Conservation (phyloP, 345 rosid species). For the Geranium rotundifolium region DNA sequence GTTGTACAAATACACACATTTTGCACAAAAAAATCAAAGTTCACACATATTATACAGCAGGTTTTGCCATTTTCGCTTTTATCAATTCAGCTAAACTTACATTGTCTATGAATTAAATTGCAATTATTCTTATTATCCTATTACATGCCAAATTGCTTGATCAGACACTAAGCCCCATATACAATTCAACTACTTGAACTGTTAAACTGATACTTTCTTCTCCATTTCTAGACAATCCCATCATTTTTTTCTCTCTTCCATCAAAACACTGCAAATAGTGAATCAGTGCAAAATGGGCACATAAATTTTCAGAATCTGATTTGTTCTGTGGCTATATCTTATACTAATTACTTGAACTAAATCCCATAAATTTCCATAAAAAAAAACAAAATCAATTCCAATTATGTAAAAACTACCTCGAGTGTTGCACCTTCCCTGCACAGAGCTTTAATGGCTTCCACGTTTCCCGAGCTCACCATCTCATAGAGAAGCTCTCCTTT, state of each 20-base stretch:
- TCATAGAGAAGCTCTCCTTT: conserved; percentile 78
- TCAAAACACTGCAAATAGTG: too few relatives aligned
- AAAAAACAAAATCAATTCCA: too few relatives aligned
- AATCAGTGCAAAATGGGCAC: neutral
- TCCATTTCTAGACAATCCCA: neutral
- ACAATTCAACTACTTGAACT: neutral
- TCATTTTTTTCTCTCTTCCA: too few relatives aligned
- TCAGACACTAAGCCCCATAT: neutral
- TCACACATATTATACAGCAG: too few relatives aligned
- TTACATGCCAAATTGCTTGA: neutral
- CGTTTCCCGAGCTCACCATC: conserved; percentile 64
- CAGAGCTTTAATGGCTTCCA: conserved; percentile 73
- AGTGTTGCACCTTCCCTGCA: conserved; percentile 76
- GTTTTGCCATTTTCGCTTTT: too few relatives aligned
- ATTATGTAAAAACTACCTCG: conserved; percentile 37
- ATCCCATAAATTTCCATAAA: neutral
- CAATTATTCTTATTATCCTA: neutral
- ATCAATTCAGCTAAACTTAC: neutral
- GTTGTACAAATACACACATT: too few relatives aligned
- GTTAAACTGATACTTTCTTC: neutral
- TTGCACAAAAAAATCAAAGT: too few relatives aligned
- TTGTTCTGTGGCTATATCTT: too few relatives aligned
- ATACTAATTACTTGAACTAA: neutral
- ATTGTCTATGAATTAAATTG: neutral
- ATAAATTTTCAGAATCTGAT: neutral